phyloP scores from a whole-genome alignment of 495 filamentous ascomycete genomes.

The Viridothelium virens region DNA sequence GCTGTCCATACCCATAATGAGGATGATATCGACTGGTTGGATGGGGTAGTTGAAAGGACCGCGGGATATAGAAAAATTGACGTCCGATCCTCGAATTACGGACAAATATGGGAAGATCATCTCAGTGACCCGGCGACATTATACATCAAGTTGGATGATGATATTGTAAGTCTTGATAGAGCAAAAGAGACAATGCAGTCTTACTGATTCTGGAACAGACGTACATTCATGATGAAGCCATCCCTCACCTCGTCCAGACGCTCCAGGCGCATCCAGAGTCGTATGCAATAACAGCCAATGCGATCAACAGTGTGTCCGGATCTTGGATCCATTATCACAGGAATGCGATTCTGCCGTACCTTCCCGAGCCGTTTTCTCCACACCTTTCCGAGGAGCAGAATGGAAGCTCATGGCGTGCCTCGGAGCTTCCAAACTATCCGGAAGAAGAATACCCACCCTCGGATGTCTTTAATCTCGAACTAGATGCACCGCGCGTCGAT shows the following conservation, averaged over 20 bases:
- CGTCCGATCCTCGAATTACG: background rate
- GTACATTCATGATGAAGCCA: slow-evolving; percentile 47
- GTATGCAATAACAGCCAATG: slow-evolving; percentile 46
- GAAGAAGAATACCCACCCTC: slow-evolving; percentile 8
- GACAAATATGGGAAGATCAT: slow-evolving; percentile 29
- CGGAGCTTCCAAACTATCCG: slow-evolving; percentile 19
- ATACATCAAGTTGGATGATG: slow-evolving; percentile 51
- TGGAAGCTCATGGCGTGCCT: slow-evolving; percentile 20
- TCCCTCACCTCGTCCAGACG: slow-evolving; percentile 48
- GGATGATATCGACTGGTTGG: slow-evolving; percentile 42
- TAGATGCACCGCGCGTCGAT: slow-evolving; percentile 28
- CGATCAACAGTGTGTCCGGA: slow-evolving; percentile 43
- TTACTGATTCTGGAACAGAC: background rate
- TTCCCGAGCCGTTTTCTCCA: slow-evolving; percentile 36
- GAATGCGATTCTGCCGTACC: slow-evolving; percentile 41
- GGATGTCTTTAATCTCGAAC: slow-evolving; percentile 15
- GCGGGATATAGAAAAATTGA: background rate
- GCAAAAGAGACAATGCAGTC: background rate
- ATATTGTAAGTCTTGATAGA: slow-evolving; percentile 32
- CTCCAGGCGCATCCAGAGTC: slow-evolving; percentile 42
- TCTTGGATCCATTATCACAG: slow-evolving; percentile 42
- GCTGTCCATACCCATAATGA: slow-evolving; percentile 43
- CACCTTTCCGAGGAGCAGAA: slow-evolving; percentile 11
- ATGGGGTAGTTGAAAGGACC: slow-evolving; percentile 25
- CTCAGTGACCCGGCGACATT: slow-evolving; percentile 27